Evolutionary conservation across 148 eudicot species (phyloP).

Genomic region (Pouteria glomerata): DNA sequence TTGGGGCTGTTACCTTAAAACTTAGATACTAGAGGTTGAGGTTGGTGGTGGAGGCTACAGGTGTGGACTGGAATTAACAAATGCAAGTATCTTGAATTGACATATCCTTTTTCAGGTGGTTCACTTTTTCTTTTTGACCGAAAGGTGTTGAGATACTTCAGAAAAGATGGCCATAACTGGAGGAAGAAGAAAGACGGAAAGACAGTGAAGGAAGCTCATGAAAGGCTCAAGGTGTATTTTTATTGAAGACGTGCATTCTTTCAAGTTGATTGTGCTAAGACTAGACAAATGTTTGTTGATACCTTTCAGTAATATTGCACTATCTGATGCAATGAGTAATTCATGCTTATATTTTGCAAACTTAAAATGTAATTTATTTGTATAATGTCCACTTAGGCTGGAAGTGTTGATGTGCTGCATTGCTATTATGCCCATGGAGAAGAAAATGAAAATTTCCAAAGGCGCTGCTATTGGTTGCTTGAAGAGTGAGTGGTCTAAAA

Average conservation of each 20-base stretch:
- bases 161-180: conserved; percentile 83
- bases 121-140: conserved; percentile 78
- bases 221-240: conserved; percentile 52
- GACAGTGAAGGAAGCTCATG: conserved; percentile 72
- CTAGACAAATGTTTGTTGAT: conserved; percentile 1
- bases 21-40: too few relatives aligned
- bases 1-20: neutral
- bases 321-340: neutral
- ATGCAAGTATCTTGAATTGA: conserved; percentile 9
- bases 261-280: neutral
- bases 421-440: conserved; percentile 82
- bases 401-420: conserved; percentile 66
- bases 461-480: conserved; percentile 73
- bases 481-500: conserved; percentile 86
- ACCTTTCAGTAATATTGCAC: neutral
- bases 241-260: neutral
- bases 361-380: conserved; percentile 5
- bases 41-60: too few relatives aligned
- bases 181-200: conserved; percentile 77
- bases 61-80: too few relatives aligned
- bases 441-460: conserved; percentile 61
- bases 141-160: conserved; percentile 83
- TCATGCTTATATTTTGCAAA: conserved; percentile 1
- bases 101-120: conserved; percentile 38
- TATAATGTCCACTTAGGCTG: conserved; percentile 36